These are phyloP conservation scores for Sonneratia alba DNA, from an alignment of 345 rosid species.

Conservation along the genomic window DNA sequence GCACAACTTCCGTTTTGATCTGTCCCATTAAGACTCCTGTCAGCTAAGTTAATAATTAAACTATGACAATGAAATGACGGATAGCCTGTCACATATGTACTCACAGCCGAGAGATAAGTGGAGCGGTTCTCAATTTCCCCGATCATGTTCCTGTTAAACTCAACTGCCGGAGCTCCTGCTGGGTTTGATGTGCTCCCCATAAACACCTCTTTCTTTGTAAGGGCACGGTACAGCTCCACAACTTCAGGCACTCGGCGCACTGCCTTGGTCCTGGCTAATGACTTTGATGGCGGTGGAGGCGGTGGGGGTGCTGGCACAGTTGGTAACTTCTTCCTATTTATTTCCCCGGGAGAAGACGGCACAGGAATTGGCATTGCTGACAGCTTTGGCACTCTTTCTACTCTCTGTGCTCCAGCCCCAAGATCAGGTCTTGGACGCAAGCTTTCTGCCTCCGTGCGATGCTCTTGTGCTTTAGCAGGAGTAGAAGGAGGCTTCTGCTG, in stretches of 20 bases:
- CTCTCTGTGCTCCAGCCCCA: conserved; percentile 22
- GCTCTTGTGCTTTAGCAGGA: conserved; percentile 22
- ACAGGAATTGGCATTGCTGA: conserved; percentile 22
- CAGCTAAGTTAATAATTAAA: not conserved
- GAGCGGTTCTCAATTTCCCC: conserved; percentile 98
- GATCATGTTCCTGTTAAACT: conserved; percentile 61
- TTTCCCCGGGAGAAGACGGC: conserved; percentile 13
- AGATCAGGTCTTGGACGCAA: conserved; percentile 9
- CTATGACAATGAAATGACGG: not conserved
- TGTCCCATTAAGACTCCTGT: conserved; percentile 16
- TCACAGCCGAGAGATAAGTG: conserved; percentile 78
- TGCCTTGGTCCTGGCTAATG: conserved; percentile 34
- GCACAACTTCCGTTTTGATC: conserved; percentile 80
- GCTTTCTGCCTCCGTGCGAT: conserved; percentile 20
- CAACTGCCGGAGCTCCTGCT: conserved; percentile 25
- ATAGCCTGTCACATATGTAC: conserved; percentile 16
- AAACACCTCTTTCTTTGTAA: conserved; percentile 55
- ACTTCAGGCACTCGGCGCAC: conserved; percentile 79
- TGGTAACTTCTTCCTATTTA: conserved; percentile 16
- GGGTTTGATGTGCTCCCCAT: conserved; percentile 36
- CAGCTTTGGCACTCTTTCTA: conserved; percentile 22
- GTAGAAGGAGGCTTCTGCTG: conserved; percentile 31
- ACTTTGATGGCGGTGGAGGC: conserved; percentile 65
- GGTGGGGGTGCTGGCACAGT: conserved; percentile 43
- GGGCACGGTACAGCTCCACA: conserved; percentile 67